Base-by-base conservation (phyloP, 1,284 basidiomycete species). In the Coniophora puteana region DNA sequence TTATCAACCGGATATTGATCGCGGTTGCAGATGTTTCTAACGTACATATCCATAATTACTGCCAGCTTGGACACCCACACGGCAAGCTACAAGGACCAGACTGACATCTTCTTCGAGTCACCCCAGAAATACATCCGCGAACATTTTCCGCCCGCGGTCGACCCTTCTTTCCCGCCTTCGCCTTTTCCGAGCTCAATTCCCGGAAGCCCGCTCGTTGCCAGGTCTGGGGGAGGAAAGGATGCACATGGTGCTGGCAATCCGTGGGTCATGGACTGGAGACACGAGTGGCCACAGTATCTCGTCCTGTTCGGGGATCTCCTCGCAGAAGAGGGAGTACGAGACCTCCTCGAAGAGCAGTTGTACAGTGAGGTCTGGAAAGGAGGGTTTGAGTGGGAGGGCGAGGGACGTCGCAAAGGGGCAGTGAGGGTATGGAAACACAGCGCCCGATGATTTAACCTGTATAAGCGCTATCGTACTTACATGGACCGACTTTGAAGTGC, bases 351-450 rank as follows among this genome's bases (percentile, higher is more conserved):
- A 24, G 52, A 54, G 14, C 69, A 74, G 34, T 87, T 87, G 1
- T 98, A 95, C 54, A 40, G 41, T 13, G 78, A 87, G 55, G 70
- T 80, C 1, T 83, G 78, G 79, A 65, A 67, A 23, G 69, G 66
- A 10, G 86, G 85, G 51, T 79, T 85, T 51, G 76, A 80, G 16
- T 89, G 83, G 71, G 93, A 96, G 61, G 93, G 90, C 40, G 93
- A 97, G 47, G 59, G 36, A 6, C 69, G 78, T 43, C 71, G 93
- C 46, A 80, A 77, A 46, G 94, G 92, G 5, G 85, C 84, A 1
- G 81, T 97, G 21, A 69, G 75, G 29, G 78, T 93, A 17, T 82
- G 84, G 78, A 68, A 49, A 11, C 47, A 62, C 21, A 18, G 8
- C 21, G 17, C 24, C n/a, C 36, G n/a, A n/a, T n/a, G n/a, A n/a